Conservation (phyloP, 202 grass and related monocot species). For the Setaria viridis region DNA sequence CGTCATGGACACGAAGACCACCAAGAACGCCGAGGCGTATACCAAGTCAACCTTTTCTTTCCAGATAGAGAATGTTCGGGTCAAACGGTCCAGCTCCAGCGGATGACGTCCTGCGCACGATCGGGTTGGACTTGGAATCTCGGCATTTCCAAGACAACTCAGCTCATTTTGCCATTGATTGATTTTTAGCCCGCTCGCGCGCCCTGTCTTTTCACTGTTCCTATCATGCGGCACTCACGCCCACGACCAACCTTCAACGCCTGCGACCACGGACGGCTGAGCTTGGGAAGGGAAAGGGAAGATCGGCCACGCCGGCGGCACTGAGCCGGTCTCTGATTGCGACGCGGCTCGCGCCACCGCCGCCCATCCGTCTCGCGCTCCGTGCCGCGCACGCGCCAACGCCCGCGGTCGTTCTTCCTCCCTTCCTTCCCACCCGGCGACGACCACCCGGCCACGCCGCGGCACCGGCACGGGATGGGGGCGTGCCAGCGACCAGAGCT, state of each 20-base stretch:
- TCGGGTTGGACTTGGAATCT: neutral
- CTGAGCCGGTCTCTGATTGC: neutral
- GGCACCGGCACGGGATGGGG: neutral
- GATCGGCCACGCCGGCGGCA: neutral
- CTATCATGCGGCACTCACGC: constrained; percentile 17
- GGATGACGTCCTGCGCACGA: constrained; percentile 20
- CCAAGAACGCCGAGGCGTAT: neutral
- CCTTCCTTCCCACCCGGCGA: neutral
- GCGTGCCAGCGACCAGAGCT: neutral
- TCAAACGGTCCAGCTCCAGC: neutral
- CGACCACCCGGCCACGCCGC: neutral
- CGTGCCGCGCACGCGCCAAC: constrained; percentile 35
- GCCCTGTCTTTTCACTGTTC: neutral
- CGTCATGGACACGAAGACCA: neutral
- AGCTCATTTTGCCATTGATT: neutral
- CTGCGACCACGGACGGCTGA: neutral
- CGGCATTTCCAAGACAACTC: neutral
- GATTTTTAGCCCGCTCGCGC: neutral
- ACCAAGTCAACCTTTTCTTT: constrained; percentile 31
- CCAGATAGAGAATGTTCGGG: constrained; percentile 16
- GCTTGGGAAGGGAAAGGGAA: neutral
- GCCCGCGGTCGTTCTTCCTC: neutral
- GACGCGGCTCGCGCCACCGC: neutral
- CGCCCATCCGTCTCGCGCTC: constrained; percentile 16
- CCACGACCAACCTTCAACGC: constrained; percentile 33